Evolutionary conservation across 1,284 basidiomycete genomes (phyloP), one percentile per base, ranked within the genome.

Genomic region (Ceratobasidium sp.): DNA sequence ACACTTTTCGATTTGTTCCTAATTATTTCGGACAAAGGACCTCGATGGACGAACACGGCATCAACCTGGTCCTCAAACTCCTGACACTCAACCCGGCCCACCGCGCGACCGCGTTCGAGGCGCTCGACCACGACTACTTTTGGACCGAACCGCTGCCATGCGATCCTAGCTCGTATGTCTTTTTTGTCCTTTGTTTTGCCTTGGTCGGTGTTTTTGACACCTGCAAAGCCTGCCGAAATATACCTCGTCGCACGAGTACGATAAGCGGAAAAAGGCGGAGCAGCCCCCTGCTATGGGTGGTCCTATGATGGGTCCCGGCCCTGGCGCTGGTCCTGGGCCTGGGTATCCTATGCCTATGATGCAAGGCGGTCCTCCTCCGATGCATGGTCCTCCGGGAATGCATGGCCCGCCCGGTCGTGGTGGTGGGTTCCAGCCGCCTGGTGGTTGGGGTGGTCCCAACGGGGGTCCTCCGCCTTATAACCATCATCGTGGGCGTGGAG

Each of bases 141-240:
- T 97, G 94, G 94, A 92, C 91, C 0, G 92, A 94, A 80, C 95
- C 95, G 0, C 82, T 94, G 42, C 92, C 95, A 17, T 94, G 94
- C n/a, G 92, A 94, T 85, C 91, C 94, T 0, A 93, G 92, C 83
- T 90, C 90, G 95, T 95, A 80, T 80, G 91, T 87, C 44, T 71
- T 33, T 75, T 56, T 77, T 64, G 23, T 66, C 71, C 76, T 52
- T 65, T 78, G 33, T 67, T 42, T 48, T 12, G 56, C 17, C 40
- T 61, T 57, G 62, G n/a, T 15, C 44, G 12, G 13, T 12, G 17
- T n/a, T 48, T 46, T 33, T 33, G 44, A 48, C n/a, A 50, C 33
- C 57, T 20, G n/a, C 57, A 28, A 80, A 95, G 94, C 56, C 86
- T 95, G 46, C 93, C 93, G 5, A 86, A 88, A 12, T 95, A 94